Evolutionary conservation across 768 basidiomycete species (phyloP), one percentile per base, ranked within the genome.

Genomic region (Coprinopsis cinerea): DNA sequence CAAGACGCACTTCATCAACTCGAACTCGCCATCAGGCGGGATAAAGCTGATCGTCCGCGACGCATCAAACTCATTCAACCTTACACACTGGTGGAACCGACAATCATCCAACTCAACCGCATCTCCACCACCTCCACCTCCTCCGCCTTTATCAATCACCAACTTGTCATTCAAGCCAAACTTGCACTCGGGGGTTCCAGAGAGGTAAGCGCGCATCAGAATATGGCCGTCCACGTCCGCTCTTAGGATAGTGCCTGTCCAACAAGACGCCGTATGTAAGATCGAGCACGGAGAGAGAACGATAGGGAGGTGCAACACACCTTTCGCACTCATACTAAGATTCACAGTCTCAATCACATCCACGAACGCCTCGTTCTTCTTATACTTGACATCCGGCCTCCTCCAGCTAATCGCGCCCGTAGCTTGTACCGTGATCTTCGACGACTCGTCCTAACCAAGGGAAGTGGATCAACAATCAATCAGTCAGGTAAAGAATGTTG

Each of bases 361-460:
- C n/a, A 99, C 95, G 57, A 98, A 99, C 0, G 96, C 96, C 62
- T 99, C 96, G 57, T 99, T 99, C 78, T 98, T 99, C 74, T 96
- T 88, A 68, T 99, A 98, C 66, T 94, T 95, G 60, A 98, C 94
- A 61, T 97, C 96, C 14, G 82, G 85, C 50, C 94, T 76, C 35
- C 96, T 74, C 96, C 96, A 99, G 64, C 87, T 95, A 26, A 89
- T 97, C 24, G 90, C 86, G 0, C 96, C 96, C 0, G 96, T 99
- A 7, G 96, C 95, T 72, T 99, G 96, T 9, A 81, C 83, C 0
- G 96, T 98, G 54, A 99, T 98, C 66, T 93, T 96, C 13, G 92
- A 89, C 17, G 93, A 95, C 58, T 97, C 94, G 67, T 98, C 96
- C 92, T 95, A 59, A 37, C 52, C 43, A 25, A 51, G 42, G 7